These are phyloP conservation scores for Lactifluus echinatus DNA, from an alignment of 768 basidiomycete genomes.

Conservation along the genomic window DNA sequence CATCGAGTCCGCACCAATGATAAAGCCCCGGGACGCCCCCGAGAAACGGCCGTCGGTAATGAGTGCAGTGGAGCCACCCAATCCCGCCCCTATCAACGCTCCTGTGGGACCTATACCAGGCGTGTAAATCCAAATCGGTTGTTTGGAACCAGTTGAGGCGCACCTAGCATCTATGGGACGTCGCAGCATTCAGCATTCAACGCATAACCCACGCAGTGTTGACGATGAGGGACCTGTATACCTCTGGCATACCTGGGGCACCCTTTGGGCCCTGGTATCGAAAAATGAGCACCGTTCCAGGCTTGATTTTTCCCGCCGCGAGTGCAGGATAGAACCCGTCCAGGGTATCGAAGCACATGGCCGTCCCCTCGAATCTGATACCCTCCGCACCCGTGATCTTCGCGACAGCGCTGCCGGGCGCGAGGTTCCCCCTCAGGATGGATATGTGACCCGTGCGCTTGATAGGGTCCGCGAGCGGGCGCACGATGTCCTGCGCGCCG, in stretches of 20 bases:
- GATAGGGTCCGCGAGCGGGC: constrained; percentile 66
- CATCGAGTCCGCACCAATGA: constrained; percentile 35
- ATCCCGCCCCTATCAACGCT: constrained; percentile 77
- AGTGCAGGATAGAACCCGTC: constrained; percentile 68
- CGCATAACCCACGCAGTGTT: neutral
- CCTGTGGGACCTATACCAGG: constrained; percentile 54
- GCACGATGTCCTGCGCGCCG: constrained; percentile 61
- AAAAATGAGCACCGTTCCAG: constrained; percentile 72
- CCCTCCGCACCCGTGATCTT: constrained; percentile 96
- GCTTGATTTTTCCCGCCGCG: constrained; percentile 62
- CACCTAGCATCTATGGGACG: constrained; percentile 37
- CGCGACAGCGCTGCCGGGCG: constrained; percentile 80
- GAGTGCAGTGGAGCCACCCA: constrained; percentile 67
- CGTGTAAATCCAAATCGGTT: neutral
- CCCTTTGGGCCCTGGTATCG: constrained; percentile 88
- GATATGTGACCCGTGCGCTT: constrained; percentile 82
- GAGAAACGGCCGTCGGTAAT: constrained; percentile 89
- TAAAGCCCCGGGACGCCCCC: constrained; percentile 65
- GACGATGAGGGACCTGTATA: constrained; percentile 19
- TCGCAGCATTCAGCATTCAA: neutral
- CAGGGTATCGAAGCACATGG: constrained; percentile 43
- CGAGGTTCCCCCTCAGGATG: constrained; percentile 82
- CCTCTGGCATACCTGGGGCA: constrained; percentile 89
- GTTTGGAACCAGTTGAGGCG: neutral
- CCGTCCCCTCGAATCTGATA: constrained; percentile 68